Evolutionary conservation across 345 rosid species (phyloP).

Genomic region (Corchorus capsularis): DNA sequence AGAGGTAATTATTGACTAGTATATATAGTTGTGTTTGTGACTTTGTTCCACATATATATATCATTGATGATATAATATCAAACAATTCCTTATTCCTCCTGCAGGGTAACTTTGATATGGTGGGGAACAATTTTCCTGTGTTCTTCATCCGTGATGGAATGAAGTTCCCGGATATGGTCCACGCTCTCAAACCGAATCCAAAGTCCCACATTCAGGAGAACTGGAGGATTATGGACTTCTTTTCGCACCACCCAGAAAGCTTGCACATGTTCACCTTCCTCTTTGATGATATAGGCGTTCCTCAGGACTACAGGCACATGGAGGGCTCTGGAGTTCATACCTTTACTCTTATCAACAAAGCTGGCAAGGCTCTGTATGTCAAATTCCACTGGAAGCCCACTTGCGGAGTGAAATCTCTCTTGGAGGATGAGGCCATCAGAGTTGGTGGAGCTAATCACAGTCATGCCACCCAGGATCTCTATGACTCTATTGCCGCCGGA

Average conservation of each 20-base stretch:
- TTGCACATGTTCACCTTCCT: constrained; percentile 81
- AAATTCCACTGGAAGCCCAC: constrained; percentile 98
- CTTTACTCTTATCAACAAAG: constrained; percentile 74
- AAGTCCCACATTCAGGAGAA: constrained; percentile 93
- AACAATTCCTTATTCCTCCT: too few species aligned
- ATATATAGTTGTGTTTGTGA: background rate
- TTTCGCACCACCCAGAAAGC: constrained; percentile 95
- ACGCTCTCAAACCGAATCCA: constrained; percentile 91
- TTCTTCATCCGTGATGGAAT: constrained; percentile 93
- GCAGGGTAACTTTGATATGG: constrained; percentile 97
- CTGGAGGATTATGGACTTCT: constrained; percentile 93
- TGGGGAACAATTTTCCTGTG: constrained; percentile 97
- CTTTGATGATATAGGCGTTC: constrained; percentile 87
- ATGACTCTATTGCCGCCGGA: constrained; percentile 88
- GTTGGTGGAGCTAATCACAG: constrained; percentile 96
- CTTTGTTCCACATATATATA: too few species aligned
- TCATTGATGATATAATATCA: too few species aligned
- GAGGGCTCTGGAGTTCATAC: constrained; percentile 92
- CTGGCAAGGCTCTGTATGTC: constrained; percentile 76
- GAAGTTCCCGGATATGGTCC: constrained; percentile 94
- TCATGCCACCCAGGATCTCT: constrained; percentile 94
- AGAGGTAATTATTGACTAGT: constrained; percentile 50
- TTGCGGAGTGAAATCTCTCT: constrained; percentile 75
- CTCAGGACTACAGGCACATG: constrained; percentile 95
- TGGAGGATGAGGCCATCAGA: constrained; percentile 82